Percentiles rank a stretch among this genome's conserved stretches.
phyloP scores from a whole-genome alignment of 2,329 filamentous ascomycete genomes.

The Trichothecium roseum region DNA sequence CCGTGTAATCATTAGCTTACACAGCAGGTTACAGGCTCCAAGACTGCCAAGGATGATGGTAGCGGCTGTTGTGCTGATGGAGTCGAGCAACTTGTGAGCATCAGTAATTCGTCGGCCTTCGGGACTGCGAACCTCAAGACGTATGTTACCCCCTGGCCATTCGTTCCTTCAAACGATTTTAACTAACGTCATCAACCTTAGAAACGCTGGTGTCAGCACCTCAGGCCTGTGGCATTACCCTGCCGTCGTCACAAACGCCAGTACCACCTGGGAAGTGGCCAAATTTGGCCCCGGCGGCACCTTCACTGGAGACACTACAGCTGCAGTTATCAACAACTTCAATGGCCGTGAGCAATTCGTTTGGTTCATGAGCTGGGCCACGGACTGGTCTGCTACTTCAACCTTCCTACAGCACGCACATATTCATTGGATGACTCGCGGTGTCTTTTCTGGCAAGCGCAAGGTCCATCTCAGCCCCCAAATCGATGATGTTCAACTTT shows the following conservation, averaged over 20 bases:
- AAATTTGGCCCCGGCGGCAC: slow-evolving; percentile 35
- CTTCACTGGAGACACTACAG: slow-evolving; percentile 29
- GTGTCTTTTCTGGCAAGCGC: slow-evolving; percentile 45
- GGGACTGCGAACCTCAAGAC: slow-evolving; percentile 42
- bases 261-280: slow-evolving; percentile 43
- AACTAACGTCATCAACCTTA: slow-evolving; percentile 6
- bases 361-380: slow-evolving; percentile 43
- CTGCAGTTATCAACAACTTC: slow-evolving; percentile 50
- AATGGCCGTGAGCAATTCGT: slow-evolving; percentile 49
- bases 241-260: slow-evolving; percentile 40
- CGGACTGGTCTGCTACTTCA: slow-evolving; percentile 34
- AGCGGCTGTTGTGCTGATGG: slow-evolving; percentile 34
- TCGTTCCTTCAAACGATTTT: background rate
- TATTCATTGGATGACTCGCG: slow-evolving; percentile 52
- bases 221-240: slow-evolving; percentile 48
- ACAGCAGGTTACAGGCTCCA: background rate
- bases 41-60: slow-evolving; percentile 6
- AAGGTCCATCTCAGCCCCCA: slow-evolving; percentile 44
- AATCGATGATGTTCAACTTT: slow-evolving; percentile 53
- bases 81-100: slow-evolving; percentile 39
- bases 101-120: slow-evolving; percentile 44
- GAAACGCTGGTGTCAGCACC: slow-evolving; percentile 34
- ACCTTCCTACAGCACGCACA: slow-evolving; percentile 51
- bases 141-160: slow-evolving; percentile 7
- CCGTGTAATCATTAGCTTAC: background rate